Conservation (phyloP, 805 yeast species). For the Candida koratica region DNA sequence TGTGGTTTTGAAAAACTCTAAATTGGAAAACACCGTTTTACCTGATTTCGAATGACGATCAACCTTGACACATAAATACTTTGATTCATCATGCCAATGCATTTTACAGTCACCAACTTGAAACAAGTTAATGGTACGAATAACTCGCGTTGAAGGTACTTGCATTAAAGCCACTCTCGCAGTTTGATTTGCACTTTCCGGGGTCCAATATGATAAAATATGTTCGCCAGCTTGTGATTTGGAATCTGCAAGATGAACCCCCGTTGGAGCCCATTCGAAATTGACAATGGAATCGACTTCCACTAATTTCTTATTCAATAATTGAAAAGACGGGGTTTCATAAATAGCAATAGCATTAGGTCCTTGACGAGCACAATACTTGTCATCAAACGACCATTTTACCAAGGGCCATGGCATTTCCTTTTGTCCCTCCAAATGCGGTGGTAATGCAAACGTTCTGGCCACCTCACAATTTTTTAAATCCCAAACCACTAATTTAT, state of each 20-base stretch:
- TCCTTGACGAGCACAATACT: constrained; percentile 90
- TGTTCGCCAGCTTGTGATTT: constrained; percentile 54
- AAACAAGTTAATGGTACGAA: constrained; percentile 90
- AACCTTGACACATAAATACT: constrained; percentile 85
- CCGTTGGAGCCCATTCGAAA: constrained; percentile 93
- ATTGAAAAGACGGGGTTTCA: constrained; percentile 72
- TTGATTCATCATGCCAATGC: constrained; percentile 91
- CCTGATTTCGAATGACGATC: constrained; percentile 95
- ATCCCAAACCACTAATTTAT: constrained; percentile 92
- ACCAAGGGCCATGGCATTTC: constrained; percentile 92
- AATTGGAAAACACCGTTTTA: constrained; percentile 84
- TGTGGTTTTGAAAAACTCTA: constrained; percentile 82
- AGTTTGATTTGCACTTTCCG: constrained; percentile 86
- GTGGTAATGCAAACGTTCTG: constrained; percentile 88
- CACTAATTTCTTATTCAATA: constrained; percentile 80
- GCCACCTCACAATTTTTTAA: constrained; percentile 75
- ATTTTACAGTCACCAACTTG: constrained; percentile 88
- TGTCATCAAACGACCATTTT: constrained; percentile 92
- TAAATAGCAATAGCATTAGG: constrained; percentile 91
- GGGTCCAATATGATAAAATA: constrained; percentile 92
- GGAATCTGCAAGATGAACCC: constrained; percentile 60
- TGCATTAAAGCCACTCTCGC: constrained; percentile 92
- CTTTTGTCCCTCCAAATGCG: constrained; percentile 61
- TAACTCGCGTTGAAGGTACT: constrained; percentile 73
- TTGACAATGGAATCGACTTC: constrained; percentile 82